Conservation (phyloP, 2,329 filamentous ascomycete species). For the Leptographium procerum region DNA sequence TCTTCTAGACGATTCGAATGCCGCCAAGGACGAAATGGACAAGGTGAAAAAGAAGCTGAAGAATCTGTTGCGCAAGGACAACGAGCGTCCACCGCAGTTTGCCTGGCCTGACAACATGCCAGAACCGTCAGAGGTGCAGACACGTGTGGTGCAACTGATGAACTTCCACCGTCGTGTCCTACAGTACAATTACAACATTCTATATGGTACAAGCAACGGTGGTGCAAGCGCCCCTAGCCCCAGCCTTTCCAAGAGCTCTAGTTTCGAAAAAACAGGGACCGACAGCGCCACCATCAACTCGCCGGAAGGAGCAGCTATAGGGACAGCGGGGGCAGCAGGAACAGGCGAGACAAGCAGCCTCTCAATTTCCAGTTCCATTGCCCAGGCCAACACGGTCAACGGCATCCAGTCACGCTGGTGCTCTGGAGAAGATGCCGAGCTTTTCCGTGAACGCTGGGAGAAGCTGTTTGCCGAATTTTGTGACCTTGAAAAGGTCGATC, state of each 20-base stretch:
- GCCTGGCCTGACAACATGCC: slow-evolving; percentile 96
- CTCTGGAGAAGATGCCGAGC: slow-evolving; percentile 83
- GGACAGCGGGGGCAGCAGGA: background rate
- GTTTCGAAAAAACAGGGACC: slow-evolving; percentile 3
- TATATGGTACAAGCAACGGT: slow-evolving; percentile 39
- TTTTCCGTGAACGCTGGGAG: slow-evolving; percentile 96
- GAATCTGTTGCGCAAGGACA: slow-evolving; percentile 79
- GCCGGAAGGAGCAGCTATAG: background rate
- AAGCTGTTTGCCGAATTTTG: slow-evolving; percentile 96
- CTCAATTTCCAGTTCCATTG: slow-evolving; percentile 26
- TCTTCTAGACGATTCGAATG: slow-evolving; percentile 91
- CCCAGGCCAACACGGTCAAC: slow-evolving; percentile 51
- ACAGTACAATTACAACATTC: slow-evolving; percentile 81
- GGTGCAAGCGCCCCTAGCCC: background rate
- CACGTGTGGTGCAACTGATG: slow-evolving; percentile 89
- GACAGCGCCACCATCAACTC: background rate
- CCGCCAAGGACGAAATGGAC: slow-evolving; percentile 98
- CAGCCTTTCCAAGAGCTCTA: background rate
- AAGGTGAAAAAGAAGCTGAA: slow-evolving; percentile 99
- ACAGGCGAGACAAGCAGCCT: slow-evolving; percentile 27
- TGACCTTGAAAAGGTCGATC: slow-evolving; percentile 94
- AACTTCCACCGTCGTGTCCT: slow-evolving; percentile 94
- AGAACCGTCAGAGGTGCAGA: slow-evolving; percentile 86
- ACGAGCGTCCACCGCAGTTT: slow-evolving; percentile 86
- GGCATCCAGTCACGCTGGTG: slow-evolving; percentile 89